These are phyloP conservation scores for Parietaria judaica DNA, from an alignment of 306 rosid genomes.

Conservation along the genomic window DNA sequence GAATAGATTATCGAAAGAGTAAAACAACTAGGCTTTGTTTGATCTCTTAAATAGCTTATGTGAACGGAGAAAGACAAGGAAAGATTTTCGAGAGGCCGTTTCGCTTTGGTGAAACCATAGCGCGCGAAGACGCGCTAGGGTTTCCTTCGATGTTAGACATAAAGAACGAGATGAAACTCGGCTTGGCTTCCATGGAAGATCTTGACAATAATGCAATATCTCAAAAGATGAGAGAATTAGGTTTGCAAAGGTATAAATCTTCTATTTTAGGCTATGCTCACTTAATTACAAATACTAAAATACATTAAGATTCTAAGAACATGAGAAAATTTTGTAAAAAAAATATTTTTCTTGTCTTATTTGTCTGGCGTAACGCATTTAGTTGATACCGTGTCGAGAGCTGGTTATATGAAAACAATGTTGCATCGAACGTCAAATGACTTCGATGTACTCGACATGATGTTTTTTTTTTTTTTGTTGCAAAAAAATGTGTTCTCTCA, in stretches of 20 bases:
- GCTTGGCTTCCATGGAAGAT: conserved; percentile 36
- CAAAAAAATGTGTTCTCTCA: too few species aligned
- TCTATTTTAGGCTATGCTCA: too few species aligned
- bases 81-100: conserved; percentile 75
- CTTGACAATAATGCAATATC: conserved; percentile 38
- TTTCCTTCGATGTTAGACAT: conserved; percentile 44
- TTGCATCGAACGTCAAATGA: too few species aligned
- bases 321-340: too few species aligned
- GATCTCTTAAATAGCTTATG: conserved; percentile 53
- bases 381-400: too few species aligned
- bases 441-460: too few species aligned
- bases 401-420: too few species aligned
- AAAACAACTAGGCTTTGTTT: neutral
- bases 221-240: conserved; percentile 80
- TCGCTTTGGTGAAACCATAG: conserved; percentile 62
- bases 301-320: too few species aligned
- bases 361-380: too few species aligned
- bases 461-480: too few species aligned
- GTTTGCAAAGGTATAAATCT: conserved; percentile 49
- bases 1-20: neutral
- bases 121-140: conserved; percentile 30
- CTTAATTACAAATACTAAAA: too few species aligned
- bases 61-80: conserved; percentile 95
- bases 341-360: too few species aligned
- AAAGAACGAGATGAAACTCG: conserved; percentile 59